Base-by-base conservation (phyloP, 2,329 filamentous ascomycete genomes). In the Monosporascus cannonballus region DNA sequence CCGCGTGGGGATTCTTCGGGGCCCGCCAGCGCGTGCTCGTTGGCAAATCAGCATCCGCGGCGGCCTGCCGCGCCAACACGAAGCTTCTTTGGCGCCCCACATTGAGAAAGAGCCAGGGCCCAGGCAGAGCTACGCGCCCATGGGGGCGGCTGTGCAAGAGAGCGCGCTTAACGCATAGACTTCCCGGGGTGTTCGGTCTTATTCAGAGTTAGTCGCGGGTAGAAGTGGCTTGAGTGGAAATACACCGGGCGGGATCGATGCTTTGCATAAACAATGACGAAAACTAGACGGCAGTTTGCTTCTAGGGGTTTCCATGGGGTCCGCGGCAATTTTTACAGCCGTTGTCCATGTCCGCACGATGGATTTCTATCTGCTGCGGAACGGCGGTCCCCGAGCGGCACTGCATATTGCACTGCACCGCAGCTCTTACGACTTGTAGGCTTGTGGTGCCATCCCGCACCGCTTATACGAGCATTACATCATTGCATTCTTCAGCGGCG, bases 71-170 rank as follows among this genome's bases (percentile, higher is more conserved):
- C 39, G 39, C 11, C 6, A 20, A 14, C 39, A 20, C 22, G 18
- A 18, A 20, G 18, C 17, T 20, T 42, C 22, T 24, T 42, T 42
- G 39, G 18, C 18, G 39, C 18, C 39, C 39, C 39, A 18, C 39
- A 9, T n/a, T 39, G 15, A 2, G 17, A 48, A 17, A 36, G 17
- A 4, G 6, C 17, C 11, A n/a, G 11, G 11, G 30, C 6, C 4
- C 30, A 11, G n/a, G 9, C 7, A 34, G 42, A 24, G 49, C 53
- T 57, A 56, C 51, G 56, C 56, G 56, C 56, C 54, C 49, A 48
- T 27, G 51, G 48, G 51, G 45, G 54, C 34, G 56, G 56, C 56
- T 57, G 56, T 57, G 56, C 56, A 51, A 46, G 38, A 4, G 20
- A 47, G 47, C 49, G 52, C 49, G 48, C 46, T 44, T 51, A 34